Base-by-base conservation (phyloP, 768 basidiomycete species). In the Lactarius sanguifluus region DNA sequence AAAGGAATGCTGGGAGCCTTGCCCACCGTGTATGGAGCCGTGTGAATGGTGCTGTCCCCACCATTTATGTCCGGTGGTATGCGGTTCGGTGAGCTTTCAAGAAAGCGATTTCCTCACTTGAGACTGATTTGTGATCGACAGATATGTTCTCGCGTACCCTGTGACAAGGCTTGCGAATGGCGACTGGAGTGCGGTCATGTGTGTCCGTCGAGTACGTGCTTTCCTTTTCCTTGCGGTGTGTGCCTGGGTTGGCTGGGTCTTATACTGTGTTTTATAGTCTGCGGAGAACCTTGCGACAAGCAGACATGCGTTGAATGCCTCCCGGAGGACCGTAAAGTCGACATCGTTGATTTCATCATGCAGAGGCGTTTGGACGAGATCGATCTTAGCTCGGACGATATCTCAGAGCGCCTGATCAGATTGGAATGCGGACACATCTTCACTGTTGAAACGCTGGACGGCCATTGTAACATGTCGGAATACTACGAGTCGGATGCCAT, bases 401-500 rank as follows among this genome's bases (percentile, higher is more conserved):
- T 75, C 30, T 70, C 73, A 57, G 75, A 75, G 13, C 71, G 71
- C 13, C 57, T 73, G 4, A 74, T 76, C n/a, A 73, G 61, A 3
- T 67, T 75, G 6, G 73, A 73, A 41, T 81, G 80, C 59, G 74
- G 76, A 1, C 80, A 81, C 65, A 70, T 73, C 47, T 79, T 81
- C 69, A 80, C 80, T 0, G 76, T 79, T 7, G 78, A 77, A 65
- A 78, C 78, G 0, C 72, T 81, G 4, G 79, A 81, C 54, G 79
- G 79, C 0, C 72, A 75, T 50, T 77, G 75, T 66, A 61, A 69
- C 3, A 71, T 81, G 68, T 28, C 56, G 13, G 64, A 72, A 0
- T 76, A 73, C 66, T 81, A 80, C 66, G 60, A 69, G 8, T 30
- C 66, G 10, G 72, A 76, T 54, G 9, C 20, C 0, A 65, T 73